Base-by-base conservation (phyloP, 768 basidiomycete genomes). In the Termitomyces sp. region DNA sequence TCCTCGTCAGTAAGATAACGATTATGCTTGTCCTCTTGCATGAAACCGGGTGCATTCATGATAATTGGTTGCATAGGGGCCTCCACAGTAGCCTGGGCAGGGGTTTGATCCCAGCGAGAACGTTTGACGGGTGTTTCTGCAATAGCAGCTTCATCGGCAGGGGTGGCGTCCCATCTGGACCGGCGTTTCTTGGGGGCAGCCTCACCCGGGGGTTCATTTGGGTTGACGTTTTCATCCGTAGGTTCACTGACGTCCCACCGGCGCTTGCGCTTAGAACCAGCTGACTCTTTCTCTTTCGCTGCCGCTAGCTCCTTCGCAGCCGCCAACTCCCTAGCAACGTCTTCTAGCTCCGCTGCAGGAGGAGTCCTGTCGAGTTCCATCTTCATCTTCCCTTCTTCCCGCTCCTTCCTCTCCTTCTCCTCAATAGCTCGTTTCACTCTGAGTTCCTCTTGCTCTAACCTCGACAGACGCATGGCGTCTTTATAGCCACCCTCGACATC, bases 71-170 rank as follows among this genome's bases (percentile, higher is more conserved):
- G 78, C 80, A 89, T 87, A 2, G 87, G 87, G 0, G 71, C 78
- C 50, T 91, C 89, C 14, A 70, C 61, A 56, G 56, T 63, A 28
- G 81, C 71, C 4, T 84, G 76, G 50, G 81, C 79, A 6, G 97
- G 94, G 17, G 93, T 91, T 72, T 97, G 94, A 70, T 99, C 97
- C 97, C 96, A 99, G 50, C 95, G 84, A 30, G 95, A 98, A 50
- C 88, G 87, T 69, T 94, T 95, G 30, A 91, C 17, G 3, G 38
- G 89, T 17, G 88, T 84, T 62, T 91, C 86, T 41, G 77, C 74
- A 38, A 73, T 69, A 35, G 67, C 64, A 54, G 76, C 79, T 55
- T 93, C 92, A 4, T 87, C 82, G 5, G 86, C 82, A 11, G 95
- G 94, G 0, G 94, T 84, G 52, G 94, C 93, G 70, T 98, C 96